Conservation (phyloP, 2,329 filamentous ascomycete species). For the Phoma sp. region DNA sequence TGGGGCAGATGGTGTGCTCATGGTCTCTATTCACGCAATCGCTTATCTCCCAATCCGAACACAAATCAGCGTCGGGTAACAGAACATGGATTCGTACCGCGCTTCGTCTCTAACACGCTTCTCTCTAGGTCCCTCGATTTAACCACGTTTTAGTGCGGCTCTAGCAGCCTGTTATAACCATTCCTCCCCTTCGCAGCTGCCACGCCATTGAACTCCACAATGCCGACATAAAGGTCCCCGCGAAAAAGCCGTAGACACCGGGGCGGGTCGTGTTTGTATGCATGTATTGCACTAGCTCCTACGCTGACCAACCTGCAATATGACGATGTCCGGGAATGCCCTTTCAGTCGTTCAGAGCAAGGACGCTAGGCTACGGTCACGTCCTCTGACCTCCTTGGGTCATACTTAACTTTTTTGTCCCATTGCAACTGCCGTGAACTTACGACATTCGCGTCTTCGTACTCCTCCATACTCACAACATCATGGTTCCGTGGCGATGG, state of each 20-base stretch:
- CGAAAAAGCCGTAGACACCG: constrained; percentile 19
- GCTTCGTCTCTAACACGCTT: constrained; percentile 13
- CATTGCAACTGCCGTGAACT: not conserved
- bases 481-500: constrained; percentile 22
- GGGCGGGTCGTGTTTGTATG: not conserved
- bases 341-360: constrained; percentile 3
- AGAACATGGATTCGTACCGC: constrained; percentile 5
- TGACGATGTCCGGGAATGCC: constrained; percentile 9
- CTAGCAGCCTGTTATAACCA: constrained; percentile 2
- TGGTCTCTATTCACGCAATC: constrained; percentile 36
- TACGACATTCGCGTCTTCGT: not conserved
- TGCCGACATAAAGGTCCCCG: constrained; percentile 25
- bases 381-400: not conserved
- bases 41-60: constrained; percentile 23
- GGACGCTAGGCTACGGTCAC: not conserved
- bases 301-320: not conserved
- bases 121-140: constrained; percentile 1
- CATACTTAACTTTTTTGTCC: not conserved
- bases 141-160: constrained; percentile 8
- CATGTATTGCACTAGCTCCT: constrained; percentile 8
- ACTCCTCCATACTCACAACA: not conserved
- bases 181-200: constrained; percentile 15
- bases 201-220: constrained; percentile 33
- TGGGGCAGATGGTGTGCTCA: constrained; percentile 40
- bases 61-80: constrained; percentile 13